phyloP scores from a whole-genome alignment of 2,329 filamentous ascomycete genomes.

The Diaporthe vexans region DNA sequence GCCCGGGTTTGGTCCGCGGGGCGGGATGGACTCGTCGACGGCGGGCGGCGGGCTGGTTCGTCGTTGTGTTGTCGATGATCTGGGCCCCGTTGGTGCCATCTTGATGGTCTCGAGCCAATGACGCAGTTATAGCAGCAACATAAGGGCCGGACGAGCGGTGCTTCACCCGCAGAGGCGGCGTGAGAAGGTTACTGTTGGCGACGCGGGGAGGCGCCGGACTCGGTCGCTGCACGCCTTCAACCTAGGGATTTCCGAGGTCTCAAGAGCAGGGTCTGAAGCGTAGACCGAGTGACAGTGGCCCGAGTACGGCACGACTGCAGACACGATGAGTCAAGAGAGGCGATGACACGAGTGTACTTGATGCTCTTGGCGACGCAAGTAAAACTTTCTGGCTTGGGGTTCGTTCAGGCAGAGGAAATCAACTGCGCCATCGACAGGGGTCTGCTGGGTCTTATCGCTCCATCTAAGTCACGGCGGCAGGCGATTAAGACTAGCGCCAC shows the following conservation, averaged over 20 bases:
- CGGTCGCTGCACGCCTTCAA: neutral
- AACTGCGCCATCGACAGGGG: constrained; percentile 5
- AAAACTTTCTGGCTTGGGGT: neutral
- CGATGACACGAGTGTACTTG: neutral
- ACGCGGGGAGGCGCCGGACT: neutral
- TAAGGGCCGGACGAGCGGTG: neutral
- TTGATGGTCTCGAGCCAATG: neutral
- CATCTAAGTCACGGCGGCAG: neutral
- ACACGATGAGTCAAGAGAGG: neutral
- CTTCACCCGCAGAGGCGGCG: too few species aligned
- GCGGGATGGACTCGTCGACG: constrained; percentile 34
- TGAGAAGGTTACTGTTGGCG: neutral
- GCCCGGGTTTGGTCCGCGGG: constrained; percentile 61
- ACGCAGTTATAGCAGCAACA: neutral
- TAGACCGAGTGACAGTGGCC: neutral
- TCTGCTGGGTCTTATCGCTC: constrained; percentile 6
- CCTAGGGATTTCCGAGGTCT: neutral
- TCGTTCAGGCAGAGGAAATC: constrained; percentile 9
- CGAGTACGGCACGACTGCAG: neutral
- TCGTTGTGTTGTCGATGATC: constrained; percentile 34
- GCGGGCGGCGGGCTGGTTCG: constrained; percentile 33
- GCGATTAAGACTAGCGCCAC: constrained; percentile 26
- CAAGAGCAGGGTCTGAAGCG: too few species aligned
- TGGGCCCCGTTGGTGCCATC: constrained; percentile 41
- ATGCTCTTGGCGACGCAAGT: too few species aligned